These are phyloP conservation scores for Ilex aquifolium DNA, from an alignment of 257 asterid genomes.

Conservation along the genomic window DNA sequence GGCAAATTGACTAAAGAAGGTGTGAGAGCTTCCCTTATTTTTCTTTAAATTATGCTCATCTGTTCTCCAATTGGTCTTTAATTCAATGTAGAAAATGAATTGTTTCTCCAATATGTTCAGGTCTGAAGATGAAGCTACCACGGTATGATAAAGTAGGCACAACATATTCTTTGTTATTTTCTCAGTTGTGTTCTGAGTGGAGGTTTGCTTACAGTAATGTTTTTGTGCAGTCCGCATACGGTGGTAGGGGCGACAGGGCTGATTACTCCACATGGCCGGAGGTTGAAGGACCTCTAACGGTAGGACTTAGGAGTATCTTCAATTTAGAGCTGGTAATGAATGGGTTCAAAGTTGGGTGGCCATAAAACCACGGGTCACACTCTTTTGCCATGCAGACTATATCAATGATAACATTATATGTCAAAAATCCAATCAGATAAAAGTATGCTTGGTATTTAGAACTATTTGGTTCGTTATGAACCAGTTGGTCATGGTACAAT, in stretches of 20 bases:
- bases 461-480: not conserved
- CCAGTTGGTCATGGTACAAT: slow-evolving; percentile 3
- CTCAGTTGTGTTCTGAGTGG: slow-evolving; percentile 15
- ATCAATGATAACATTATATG: no score
- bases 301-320: slow-evolving; percentile 37
- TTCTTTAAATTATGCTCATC: slow-evolving; percentile 7
- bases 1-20: slow-evolving; percentile 76
- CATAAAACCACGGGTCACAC: not conserved
- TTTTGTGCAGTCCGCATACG: slow-evolving; percentile 71
- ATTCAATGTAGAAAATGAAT: no score
- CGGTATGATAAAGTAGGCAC: slow-evolving; percentile 79
- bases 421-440: not conserved
- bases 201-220: slow-evolving; percentile 23
- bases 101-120: slow-evolving; percentile 25
- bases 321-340: not conserved
- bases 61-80: not conserved
- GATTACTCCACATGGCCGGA: slow-evolving; percentile 95
- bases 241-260: slow-evolving; percentile 90
- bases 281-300: slow-evolving; percentile 91
- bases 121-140: slow-evolving; percentile 82
- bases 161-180: slow-evolving; percentile 11
- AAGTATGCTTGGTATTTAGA: not conserved
- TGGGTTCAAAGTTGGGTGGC: not conserved
- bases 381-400: not conserved
- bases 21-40: slow-evolving; percentile 17